These are phyloP conservation scores for Bryoglossum gracile DNA, from an alignment of 495 filamentous ascomycete species.

Conservation along the genomic window DNA sequence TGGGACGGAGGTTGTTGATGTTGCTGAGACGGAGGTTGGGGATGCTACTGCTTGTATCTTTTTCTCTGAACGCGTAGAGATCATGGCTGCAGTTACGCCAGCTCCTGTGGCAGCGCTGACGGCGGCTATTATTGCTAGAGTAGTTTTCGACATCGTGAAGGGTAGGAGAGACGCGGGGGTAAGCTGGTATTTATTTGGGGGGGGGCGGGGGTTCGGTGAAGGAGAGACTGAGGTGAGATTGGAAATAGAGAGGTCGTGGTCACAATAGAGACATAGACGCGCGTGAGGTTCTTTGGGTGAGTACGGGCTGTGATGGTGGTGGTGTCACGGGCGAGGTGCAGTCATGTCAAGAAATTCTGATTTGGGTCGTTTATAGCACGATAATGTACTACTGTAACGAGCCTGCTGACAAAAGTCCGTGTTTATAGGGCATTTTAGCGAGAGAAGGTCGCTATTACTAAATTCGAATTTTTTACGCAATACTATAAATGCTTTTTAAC, in stretches of 20 bases:
- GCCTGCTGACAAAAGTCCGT: no score
- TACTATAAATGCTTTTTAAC: no score
- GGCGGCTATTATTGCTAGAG: conserved; percentile 79
- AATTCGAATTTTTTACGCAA: no score
- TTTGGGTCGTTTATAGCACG: no score
- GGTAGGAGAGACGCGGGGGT: background rate
- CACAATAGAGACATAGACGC: conserved; percentile 17
- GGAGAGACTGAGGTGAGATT: background rate
- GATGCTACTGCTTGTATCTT: conserved; percentile 35
- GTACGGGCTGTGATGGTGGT: conserved; percentile 8
- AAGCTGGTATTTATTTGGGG: conserved; percentile 15
- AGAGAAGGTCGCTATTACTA: no score
- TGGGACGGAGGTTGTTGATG: conserved; percentile 33
- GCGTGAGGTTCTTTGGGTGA: no score
- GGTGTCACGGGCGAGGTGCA: no score
- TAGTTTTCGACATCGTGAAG: conserved; percentile 69
- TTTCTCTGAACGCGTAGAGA: conserved; percentile 52
- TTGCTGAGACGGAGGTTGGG: conserved; percentile 37
- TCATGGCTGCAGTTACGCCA: conserved; percentile 72
- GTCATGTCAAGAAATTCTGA: conserved; percentile 7
- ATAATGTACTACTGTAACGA: no score
- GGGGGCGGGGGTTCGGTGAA: background rate
- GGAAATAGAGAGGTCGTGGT: conserved; percentile 10
- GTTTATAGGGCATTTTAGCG: no score
- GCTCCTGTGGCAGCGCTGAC: conserved; percentile 85